phyloP scores from a whole-genome alignment of 768 basidiomycete genomes.

The Stropharia rugosoannulata region DNA sequence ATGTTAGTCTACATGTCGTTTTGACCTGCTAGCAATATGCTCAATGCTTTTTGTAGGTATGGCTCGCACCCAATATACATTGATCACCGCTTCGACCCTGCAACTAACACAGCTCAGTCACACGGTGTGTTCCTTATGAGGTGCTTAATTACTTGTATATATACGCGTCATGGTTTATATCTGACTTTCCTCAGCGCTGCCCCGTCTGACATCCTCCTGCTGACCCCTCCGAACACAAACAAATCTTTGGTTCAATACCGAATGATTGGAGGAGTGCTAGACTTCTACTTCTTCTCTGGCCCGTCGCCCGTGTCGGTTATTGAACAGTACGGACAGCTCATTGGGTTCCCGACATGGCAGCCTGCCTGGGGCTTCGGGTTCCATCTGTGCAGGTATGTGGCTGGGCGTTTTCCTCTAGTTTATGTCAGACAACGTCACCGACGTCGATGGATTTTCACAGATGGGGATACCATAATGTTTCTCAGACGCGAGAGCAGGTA shows the following conservation, averaged over 20 bases:
- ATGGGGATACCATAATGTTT: conserved; percentile 46
- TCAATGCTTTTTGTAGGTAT: conserved; percentile 41
- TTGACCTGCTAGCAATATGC: conserved; percentile 7
- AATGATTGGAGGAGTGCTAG: conserved; percentile 70
- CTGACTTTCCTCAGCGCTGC: conserved; percentile 45
- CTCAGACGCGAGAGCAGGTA: conserved; percentile 55
- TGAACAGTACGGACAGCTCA: conserved; percentile 66
- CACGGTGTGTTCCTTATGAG: conserved; percentile 82
- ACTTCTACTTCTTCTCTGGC: conserved; percentile 81
- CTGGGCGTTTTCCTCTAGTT: not conserved
- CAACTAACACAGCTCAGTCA: conserved; percentile 49
- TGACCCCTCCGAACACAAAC: conserved; percentile 53
- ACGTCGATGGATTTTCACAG: conserved; percentile 24
- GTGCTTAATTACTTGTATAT: conserved; percentile 27
- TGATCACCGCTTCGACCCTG: conserved; percentile 63
- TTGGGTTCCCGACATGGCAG: conserved; percentile 70
- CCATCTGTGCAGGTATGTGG: conserved; percentile 59
- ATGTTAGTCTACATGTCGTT: conserved; percentile 38
- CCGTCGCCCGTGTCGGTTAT: conserved; percentile 57
- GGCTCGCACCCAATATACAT: conserved; percentile 73
- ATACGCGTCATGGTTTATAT: not conserved
- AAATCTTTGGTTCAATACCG: conserved; percentile 71
- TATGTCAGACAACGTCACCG: not conserved
- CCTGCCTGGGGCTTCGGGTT: conserved; percentile 80
- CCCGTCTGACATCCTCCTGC: conserved; percentile 69